A percentile compares a stretch with the other conserved stretches of the same genome.
phyloP scores from a whole-genome alignment of 495 filamentous ascomycete genomes.

The Neurospora tetrasperma region DNA sequence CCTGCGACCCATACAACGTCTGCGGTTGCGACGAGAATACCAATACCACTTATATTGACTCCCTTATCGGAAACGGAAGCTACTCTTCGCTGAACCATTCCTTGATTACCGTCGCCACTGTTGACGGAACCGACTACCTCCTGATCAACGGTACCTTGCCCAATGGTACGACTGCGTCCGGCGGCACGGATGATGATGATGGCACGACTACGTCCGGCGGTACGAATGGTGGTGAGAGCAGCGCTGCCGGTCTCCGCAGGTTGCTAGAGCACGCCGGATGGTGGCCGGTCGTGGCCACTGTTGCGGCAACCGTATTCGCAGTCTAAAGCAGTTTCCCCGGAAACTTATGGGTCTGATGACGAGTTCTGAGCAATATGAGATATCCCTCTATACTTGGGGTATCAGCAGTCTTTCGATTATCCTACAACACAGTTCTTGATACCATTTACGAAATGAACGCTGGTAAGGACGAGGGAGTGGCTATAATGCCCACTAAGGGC shows the following conservation, averaged over 20 bases:
- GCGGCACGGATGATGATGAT: constrained; percentile 38
- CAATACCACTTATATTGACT: constrained; percentile 44
- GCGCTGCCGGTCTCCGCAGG: constrained; percentile 22
- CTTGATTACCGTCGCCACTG: constrained; percentile 49
- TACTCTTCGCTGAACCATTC: constrained; percentile 48
- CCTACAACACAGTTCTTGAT: neutral
- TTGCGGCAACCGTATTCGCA: constrained; percentile 42
- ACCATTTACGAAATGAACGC: neutral
- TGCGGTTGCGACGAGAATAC: constrained; percentile 81
- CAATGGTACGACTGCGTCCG: constrained; percentile 70
- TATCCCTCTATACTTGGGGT: neutral
- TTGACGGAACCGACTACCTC: constrained; percentile 69
- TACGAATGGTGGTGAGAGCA: constrained; percentile 31
- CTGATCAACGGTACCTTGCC: constrained; percentile 78
- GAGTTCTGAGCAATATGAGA: neutral
- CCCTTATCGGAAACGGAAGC: constrained; percentile 56
- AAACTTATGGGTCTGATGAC: neutral
- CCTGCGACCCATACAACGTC: constrained; percentile 56
- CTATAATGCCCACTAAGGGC: neutral
- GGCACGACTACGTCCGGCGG: constrained; percentile 62
- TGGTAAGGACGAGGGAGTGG: neutral
- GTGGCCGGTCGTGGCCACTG: constrained; percentile 48
- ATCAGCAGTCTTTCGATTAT: neutral
- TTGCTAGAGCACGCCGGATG: constrained; percentile 45
- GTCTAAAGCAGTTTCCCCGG: constrained; percentile 11